These are phyloP conservation scores for Emydomyces testavorans DNA, from an alignment of 2,329 filamentous ascomycete genomes.

Conservation along the genomic window DNA sequence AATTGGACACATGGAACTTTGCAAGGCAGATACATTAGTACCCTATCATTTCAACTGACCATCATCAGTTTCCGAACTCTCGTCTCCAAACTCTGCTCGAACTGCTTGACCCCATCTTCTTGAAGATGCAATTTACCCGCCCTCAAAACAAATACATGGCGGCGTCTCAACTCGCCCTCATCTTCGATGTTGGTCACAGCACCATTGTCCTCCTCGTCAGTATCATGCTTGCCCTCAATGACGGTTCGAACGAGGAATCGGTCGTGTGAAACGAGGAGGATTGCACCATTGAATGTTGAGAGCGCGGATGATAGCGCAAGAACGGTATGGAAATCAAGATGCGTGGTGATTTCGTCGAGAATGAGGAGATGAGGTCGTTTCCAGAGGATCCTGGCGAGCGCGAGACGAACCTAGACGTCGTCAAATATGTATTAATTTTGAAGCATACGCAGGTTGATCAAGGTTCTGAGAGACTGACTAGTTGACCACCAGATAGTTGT, in stretches of 20 bases:
- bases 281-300: slow-evolving; percentile 57
- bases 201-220: slow-evolving; percentile 34
- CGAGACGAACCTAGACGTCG: slow-evolving; percentile 40
- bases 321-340: slow-evolving; percentile 74
- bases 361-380: slow-evolving; percentile 59
- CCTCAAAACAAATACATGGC: slow-evolving; percentile 51
- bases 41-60: neutral
- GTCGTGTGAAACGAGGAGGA: slow-evolving; percentile 70
- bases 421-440: too few relatives aligned
- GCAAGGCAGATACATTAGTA: too few relatives aligned
- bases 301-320: slow-evolving; percentile 57
- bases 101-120: slow-evolving; percentile 51
- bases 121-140: slow-evolving; percentile 46
- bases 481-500: slow-evolving; percentile 69
- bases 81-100: slow-evolving; percentile 53
- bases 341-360: slow-evolving; percentile 72
- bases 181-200: slow-evolving; percentile 30
- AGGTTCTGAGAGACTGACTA: slow-evolving; percentile 38
- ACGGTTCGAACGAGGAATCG: slow-evolving; percentile 67
- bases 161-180: slow-evolving; percentile 36
- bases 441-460: too few relatives aligned
- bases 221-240: slow-evolving; percentile 48
- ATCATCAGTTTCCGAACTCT: slow-evolving; percentile 27
- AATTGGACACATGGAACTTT: too few relatives aligned
- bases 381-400: slow-evolving; percentile 59